These are phyloP conservation scores for Dichotomocladium elegans DNA, from an alignment of 371 early-diverging fungal species.

Conservation along the genomic window DNA sequence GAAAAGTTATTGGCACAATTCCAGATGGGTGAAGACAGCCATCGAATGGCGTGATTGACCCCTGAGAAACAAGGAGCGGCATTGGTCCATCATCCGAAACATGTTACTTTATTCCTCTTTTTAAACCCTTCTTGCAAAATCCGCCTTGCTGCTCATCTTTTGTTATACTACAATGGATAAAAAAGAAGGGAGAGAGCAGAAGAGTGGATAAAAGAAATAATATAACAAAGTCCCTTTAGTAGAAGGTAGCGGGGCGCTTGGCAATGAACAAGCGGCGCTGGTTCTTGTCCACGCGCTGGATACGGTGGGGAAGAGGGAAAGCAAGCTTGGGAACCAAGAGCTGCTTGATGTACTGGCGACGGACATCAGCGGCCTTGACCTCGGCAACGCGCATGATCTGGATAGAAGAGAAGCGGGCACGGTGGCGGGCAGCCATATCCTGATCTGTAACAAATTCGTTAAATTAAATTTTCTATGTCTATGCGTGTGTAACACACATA, in stretches of 20 bases:
- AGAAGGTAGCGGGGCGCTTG: conserved; percentile 91
- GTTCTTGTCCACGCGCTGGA: conserved; percentile 71
- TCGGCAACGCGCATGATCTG: conserved; percentile 98
- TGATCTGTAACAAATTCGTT: conserved; percentile 62
- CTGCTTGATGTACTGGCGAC: conserved; percentile 97
- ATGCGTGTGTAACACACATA: neutral
- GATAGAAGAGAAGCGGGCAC: conserved; percentile 96
- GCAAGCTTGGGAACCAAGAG: conserved; percentile 82
- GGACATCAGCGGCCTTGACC: conserved; percentile 86
- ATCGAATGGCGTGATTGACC: conserved; percentile 2
- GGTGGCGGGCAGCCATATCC: conserved; percentile 99
- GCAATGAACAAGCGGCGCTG: conserved; percentile 82
- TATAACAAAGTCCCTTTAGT: conserved; percentile 27
- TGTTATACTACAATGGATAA: no score
- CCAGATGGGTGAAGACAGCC: neutral
- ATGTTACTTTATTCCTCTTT: neutral
- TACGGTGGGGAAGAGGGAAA: conserved; percentile 98
- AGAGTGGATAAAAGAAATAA: no score
- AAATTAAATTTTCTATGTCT: neutral
- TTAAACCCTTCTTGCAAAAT: neutral
- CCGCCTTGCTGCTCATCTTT: neutral
- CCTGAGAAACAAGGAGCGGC: neutral
- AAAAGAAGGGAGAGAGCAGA: no score
- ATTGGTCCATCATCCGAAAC: neutral
- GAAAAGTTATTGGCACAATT: conserved; percentile 2